Base-by-base conservation (phyloP, 371 early-diverging fungal genomes). In the Actinomortierella ambigua region DNA sequence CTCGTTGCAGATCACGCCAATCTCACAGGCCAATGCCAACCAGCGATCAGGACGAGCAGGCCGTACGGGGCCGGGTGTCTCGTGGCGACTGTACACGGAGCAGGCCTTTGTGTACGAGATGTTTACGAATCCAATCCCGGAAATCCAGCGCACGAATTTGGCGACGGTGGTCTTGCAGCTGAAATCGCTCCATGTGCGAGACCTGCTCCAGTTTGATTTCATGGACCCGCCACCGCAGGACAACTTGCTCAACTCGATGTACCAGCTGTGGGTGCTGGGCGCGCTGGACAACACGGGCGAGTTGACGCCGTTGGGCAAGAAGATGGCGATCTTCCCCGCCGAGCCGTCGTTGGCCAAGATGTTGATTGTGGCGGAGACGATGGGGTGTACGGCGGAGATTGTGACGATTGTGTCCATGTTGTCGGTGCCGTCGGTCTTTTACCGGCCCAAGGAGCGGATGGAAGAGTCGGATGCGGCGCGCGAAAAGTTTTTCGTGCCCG, bases 31-130 rank as follows among this genome's bases (percentile, higher is more conserved):
- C 14, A 94, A 95, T 75, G 98, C 99, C 23, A 79, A 93, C 59
- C 99, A 99, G 79, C 88, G 99, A 49, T 80, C 92, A n/a, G 99
- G 99, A n/a, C 92, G 99, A 78, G 98, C 99, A 46, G 99, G 99
- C 41, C 92, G 99, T 69, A 95, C 97, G 1, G 95, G 95, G 20
- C 96, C 97, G 15, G 99, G 99, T 48, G 96, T 94, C 69, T 95
- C 93, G 56, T 99, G 95, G 75, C 85, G 99, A 23, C 86, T 99
- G 1, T 99, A 97, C 75, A 99, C 99, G 0, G 96, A 97, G 75
- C 82, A 92, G 2, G 98, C 98, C 3, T 99, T 91, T 79, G 85
- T 87, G 29, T 95, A 96, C 79, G 97, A 96, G 79, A 97, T 98
- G 97, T 82, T 97, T 53, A 93, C 96, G 7, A 96, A 90, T 68